Evolutionary conservation across 2,329 filamentous ascomycete species (phyloP), one percentile per base, ranked within the genome.

Genomic region (Aspergillus ochraceus): DNA sequence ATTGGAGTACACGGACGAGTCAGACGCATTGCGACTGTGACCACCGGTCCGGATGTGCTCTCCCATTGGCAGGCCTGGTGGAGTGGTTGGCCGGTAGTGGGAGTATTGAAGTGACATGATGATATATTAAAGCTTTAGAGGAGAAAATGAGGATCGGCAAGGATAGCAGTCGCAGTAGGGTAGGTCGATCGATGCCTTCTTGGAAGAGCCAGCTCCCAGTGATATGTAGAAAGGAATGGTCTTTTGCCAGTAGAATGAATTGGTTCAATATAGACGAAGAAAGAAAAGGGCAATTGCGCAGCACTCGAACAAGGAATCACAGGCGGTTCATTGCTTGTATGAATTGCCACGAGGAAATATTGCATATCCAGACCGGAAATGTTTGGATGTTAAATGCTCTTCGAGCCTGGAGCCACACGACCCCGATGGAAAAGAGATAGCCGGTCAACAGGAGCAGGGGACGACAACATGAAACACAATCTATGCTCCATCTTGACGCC

Each of bases 1-100:
- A 69, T 85, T 83, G 55, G 88, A 90, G 62, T 88, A 81, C 70
- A 86, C 78, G 63, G 89, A 90, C 54, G 84, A 83, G 69, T 87
- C 85, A 65, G 88, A 90, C 60, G 83, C 82, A 70, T 85, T 86
- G 71, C 87, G 86, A 73, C 80, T 81, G 74, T 90, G 87, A 65
- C 65, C 17, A 5, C 36, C 64, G 39, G 68, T 71, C 29, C 66
- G 67, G 54, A 67, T 64, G 54, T 68, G 68, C 59, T 74, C 71
- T 61, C 73, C 72, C 67, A 73, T 70, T 61, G 68, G 67, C 42
- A 71, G 52, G 46, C 71, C 68, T 55, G 80, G 79, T 60, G 80
- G 80, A 52, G 80, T 81, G 29, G 72, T 73, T 54, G 79, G 79
- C 65, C 74, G 74, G 64, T 77, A 80, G 65, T 72, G 76, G 61